Base-by-base conservation (phyloP, 202 grass and related monocot genomes). In the Elaeis oleifera region DNA sequence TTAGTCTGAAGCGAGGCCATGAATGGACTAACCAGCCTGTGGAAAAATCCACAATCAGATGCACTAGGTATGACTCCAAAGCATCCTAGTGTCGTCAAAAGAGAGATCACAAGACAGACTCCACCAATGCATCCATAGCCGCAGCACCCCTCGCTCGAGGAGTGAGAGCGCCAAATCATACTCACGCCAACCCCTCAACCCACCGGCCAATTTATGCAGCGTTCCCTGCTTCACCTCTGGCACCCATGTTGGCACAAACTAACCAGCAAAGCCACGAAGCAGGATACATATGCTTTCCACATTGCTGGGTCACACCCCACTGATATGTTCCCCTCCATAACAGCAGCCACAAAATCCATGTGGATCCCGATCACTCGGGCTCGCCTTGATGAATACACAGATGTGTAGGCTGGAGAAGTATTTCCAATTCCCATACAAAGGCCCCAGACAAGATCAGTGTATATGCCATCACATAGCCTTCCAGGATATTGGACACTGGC, bases 281-380 rank as follows among this genome's bases (percentile, higher is more conserved):
- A 74, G 0, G 80, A 89, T 22, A 94, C 85, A 27, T 94, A 90
- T 6, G 94, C 82, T 52, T 94, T 89, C 94, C 88, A 94, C 20
- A 82, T 94, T 44, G 85, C 80, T 2, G 80, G 84, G 60, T 94
- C 70, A 18, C 94, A 99, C n/a, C 88, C 88, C 18, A 99, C 74
- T 16, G 89, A 68, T 56, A 99, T 83, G 69, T 86, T 74, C 16
- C 88, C 94, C n/a, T 87, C 88, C 77, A 94, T 63, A 24, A 86
- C 88, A 18, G 71, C 84, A 5, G 76, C 88, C 17, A 99, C 84
- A 65, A 99, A 99, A 57, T 92, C 94, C 94, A 99, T 99, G 72
- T 99, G 88, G 53, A 60, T 81, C 52, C 80, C 75, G n/a, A 86
- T 84, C 70, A 99, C 82, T 28, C 88, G 74, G 2, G 76, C 74